Conservation (phyloP, 1,139 yeast species). For the Yamadazyma kanchanaburiensis region DNA sequence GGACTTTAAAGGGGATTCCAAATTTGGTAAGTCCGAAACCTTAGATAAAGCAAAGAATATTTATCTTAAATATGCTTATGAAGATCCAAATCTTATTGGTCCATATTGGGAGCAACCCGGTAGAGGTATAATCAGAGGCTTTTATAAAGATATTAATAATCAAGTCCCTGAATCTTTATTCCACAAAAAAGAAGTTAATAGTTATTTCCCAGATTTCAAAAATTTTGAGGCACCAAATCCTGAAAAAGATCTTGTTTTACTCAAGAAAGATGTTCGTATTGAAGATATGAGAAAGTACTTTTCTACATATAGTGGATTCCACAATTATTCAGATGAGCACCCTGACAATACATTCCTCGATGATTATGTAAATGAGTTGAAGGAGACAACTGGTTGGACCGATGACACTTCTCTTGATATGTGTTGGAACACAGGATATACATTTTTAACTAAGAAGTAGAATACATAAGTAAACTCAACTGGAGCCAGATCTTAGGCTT, state of each 20-base stretch:
- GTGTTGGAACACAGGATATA: conserved; percentile 42
- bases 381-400: conserved; percentile 15
- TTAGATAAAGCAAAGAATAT: conserved; percentile 22
- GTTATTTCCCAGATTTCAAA: conserved; percentile 20
- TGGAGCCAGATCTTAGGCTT: too few relatives aligned
- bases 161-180: conserved; percentile 29
- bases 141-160: conserved; percentile 25
- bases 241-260: conserved; percentile 20
- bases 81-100: conserved; percentile 33
- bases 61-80: conserved; percentile 33
- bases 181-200: conserved; percentile 23
- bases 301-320: conserved; percentile 37
- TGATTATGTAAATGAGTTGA: conserved; percentile 21
- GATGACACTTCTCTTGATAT: conserved; percentile 26
- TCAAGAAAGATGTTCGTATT: conserved; percentile 19
- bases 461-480: too few relatives aligned
- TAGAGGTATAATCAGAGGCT: conserved; percentile 26
- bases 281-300: conserved; percentile 28
- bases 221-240: conserved; percentile 14
- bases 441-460: conserved; percentile 20
- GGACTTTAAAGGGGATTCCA: conserved; percentile 18
- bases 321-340: conserved; percentile 27
- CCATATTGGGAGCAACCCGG: conserved; percentile 50
- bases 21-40: conserved; percentile 13
- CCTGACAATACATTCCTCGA: conserved; percentile 23